phyloP scores from a whole-genome alignment of 129 eudicot species.

The Apium graveolens region DNA sequence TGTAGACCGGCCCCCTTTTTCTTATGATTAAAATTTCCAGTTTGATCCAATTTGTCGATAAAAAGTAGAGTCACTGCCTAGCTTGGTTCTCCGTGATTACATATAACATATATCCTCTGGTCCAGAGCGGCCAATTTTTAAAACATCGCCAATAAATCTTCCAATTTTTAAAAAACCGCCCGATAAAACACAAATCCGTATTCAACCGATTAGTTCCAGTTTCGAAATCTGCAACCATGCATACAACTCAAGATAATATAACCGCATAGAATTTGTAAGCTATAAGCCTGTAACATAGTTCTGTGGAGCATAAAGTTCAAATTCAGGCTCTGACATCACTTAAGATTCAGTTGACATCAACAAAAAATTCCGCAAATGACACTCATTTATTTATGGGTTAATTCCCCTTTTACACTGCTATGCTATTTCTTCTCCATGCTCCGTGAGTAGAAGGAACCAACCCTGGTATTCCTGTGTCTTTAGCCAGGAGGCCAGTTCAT shows the following conservation, averaged over 20 bases:
- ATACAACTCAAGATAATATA: too few species aligned
- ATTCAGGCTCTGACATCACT: background rate
- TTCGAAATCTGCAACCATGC: too few species aligned
- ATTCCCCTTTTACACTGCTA: background rate
- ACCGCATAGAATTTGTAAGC: background rate
- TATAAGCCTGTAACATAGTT: background rate
- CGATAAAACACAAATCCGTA: too few species aligned
- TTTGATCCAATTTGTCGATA: too few species aligned
- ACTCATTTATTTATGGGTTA: background rate
- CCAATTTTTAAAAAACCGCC: too few species aligned
- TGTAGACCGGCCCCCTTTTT: too few species aligned
- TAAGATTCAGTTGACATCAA: background rate
- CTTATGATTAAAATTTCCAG: background rate
- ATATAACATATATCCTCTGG: too few species aligned
- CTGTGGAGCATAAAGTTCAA: background rate
- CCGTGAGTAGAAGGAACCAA: background rate
- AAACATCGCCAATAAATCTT: too few species aligned
- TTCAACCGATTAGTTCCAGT: too few species aligned
- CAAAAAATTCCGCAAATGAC: background rate
- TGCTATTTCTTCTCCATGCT: background rate
- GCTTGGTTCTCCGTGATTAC: background rate
- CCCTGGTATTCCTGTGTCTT: conserved; percentile 7
- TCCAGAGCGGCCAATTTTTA: too few species aligned
- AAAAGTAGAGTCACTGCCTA: background rate
- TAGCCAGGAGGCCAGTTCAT: conserved; percentile 99